A percentile compares a stretch with the other conserved stretches of the same genome.
These are phyloP conservation scores for Citeromyces matritensis DNA, from an alignment of 805 yeast species.

Conservation along the genomic window DNA sequence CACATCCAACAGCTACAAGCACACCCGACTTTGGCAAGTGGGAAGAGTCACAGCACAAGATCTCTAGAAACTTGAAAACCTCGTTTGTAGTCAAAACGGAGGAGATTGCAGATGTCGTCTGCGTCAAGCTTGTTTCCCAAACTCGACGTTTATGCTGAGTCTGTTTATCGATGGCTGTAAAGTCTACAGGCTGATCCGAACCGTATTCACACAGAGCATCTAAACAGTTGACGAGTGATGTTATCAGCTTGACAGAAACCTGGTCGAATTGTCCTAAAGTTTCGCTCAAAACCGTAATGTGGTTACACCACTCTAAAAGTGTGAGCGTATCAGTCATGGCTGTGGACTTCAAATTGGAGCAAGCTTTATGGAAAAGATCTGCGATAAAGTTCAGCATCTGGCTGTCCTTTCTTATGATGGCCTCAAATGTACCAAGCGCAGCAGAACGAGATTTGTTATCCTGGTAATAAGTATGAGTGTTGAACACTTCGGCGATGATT, in stretches of 20 bases:
- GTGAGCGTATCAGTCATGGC: constrained; percentile 45
- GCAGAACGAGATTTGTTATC: constrained; percentile 31
- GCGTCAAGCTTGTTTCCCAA: constrained; percentile 16
- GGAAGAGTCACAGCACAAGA: constrained; percentile 6
- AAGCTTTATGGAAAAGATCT: constrained; percentile 20
- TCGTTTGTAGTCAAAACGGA: constrained; percentile 7
- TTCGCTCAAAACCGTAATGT: constrained; percentile 14
- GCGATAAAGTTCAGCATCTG: constrained; percentile 18
- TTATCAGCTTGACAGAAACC: constrained; percentile 8
- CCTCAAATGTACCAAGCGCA: constrained; percentile 22
- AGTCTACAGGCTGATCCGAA: constrained; percentile 10
- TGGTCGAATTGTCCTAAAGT: constrained; percentile 10
- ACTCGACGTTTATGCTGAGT: constrained; percentile 24
- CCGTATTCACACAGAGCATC: constrained; percentile 19
- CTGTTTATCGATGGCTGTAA: constrained; percentile 9
- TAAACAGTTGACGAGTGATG: constrained; percentile 21
- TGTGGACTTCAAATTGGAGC: constrained; percentile 18
- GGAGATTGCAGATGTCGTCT: constrained; percentile 7
- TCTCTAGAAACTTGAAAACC: constrained; percentile 4
- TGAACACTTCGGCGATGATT: constrained; percentile 20
- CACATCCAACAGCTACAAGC: constrained; percentile 18
- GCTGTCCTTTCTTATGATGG: constrained; percentile 16
- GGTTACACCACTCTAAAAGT: constrained; percentile 40
- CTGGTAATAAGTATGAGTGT: constrained; percentile 27
- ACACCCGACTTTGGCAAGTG: constrained; percentile 18